These are phyloP conservation scores for Termitomyces eurrhizus DNA, from an alignment of 768 basidiomycete genomes.

Conservation along the genomic window DNA sequence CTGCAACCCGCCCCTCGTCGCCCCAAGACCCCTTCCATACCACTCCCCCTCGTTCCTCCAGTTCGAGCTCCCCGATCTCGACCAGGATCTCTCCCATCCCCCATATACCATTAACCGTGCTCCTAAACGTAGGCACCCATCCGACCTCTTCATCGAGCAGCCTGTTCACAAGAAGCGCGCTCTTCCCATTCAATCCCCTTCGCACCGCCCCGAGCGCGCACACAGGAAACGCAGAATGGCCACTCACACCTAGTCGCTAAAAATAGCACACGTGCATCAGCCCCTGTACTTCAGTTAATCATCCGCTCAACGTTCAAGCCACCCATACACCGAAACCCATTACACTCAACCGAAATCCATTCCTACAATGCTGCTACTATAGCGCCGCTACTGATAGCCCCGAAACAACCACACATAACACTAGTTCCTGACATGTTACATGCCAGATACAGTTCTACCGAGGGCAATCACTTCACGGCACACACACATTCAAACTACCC, in stretches of 20 bases:
- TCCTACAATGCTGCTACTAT: not conserved
- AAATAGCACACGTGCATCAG: slow-evolving; percentile 2
- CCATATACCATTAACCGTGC: slow-evolving; percentile 44
- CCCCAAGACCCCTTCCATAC: slow-evolving; percentile 65
- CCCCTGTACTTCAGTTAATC: slow-evolving; percentile 1
- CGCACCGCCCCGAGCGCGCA: slow-evolving; percentile 7
- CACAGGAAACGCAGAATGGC: slow-evolving; percentile 15
- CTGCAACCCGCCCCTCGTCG: slow-evolving; percentile 62
- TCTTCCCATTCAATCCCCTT: not conserved
- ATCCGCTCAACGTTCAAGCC: not conserved
- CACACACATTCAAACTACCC: not conserved
- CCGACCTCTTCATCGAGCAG: slow-evolving; percentile 12
- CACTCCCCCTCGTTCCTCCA: slow-evolving; percentile 68
- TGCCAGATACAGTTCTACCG: not conserved
- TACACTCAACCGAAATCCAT: not conserved
- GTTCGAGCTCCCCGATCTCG: slow-evolving; percentile 61
- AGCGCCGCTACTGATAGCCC: not conserved
- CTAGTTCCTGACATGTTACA: not conserved
- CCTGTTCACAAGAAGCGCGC: slow-evolving; percentile 16
- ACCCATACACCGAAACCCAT: not conserved
- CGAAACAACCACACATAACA: not conserved
- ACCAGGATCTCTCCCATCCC: slow-evolving; percentile 67
- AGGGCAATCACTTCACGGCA: slow-evolving; percentile 1
- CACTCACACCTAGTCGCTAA: slow-evolving; percentile 13
- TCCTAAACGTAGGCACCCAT: slow-evolving; percentile 49